These are phyloP conservation scores for Dichotomopilus funicola DNA, from an alignment of 2,329 filamentous ascomycete species.

Conservation along the genomic window DNA sequence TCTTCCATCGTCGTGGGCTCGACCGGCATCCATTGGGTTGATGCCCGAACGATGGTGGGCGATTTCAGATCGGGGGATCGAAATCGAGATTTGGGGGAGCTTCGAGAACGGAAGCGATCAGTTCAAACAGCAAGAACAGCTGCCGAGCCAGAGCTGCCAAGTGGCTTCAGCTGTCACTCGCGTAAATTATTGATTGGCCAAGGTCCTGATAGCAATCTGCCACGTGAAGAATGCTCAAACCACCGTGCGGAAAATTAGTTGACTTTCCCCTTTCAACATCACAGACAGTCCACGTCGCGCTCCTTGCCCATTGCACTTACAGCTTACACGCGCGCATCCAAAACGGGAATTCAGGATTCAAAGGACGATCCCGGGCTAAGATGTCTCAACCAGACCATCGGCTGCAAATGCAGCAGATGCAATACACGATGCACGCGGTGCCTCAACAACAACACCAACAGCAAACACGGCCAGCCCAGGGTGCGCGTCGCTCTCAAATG, in stretches of 20 bases:
- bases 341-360: not conserved
- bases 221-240: conserved; percentile 6
- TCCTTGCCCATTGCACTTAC: no score
- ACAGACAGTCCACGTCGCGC: not conserved
- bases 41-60: not conserved
- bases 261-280: not conserved
- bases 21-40: not conserved
- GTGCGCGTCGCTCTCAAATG: not conserved
- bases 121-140: no score
- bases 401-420: conserved; percentile 11
- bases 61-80: not conserved
- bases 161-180: not conserved
- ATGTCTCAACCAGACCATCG: conserved; percentile 4
- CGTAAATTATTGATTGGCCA: not conserved
- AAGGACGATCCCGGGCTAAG: not conserved
- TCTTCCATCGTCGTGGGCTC: no score
- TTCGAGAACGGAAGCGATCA: no score
- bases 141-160: no score
- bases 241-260: conserved; percentile 1
- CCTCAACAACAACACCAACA: conserved; percentile 2
- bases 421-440: conserved; percentile 7
- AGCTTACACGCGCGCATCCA: not conserved
- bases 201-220: conserved; percentile 13
- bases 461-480: conserved; percentile 6
- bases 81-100: not conserved